These are phyloP conservation scores for Begonia peltatifolia DNA, from an alignment of 306 rosid genomes.

Conservation along the genomic window DNA sequence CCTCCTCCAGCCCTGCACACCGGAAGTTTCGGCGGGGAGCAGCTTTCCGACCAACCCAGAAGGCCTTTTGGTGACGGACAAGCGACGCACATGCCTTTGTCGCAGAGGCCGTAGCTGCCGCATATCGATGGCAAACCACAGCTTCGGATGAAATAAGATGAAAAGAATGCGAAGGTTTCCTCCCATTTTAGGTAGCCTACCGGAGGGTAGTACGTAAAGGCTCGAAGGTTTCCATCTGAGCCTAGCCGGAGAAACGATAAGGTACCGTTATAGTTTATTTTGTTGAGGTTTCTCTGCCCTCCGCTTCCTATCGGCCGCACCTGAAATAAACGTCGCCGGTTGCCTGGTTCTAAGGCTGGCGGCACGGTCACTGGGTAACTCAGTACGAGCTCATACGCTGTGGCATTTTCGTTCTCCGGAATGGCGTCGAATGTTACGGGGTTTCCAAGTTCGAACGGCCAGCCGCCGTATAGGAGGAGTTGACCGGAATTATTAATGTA, in stretches of 20 bases:
- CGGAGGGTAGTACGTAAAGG: slow-evolving; percentile 13
- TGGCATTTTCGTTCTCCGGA: slow-evolving; percentile 3
- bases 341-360: background rate
- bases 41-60: slow-evolving; percentile 21
- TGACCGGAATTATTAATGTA: slow-evolving; percentile 11
- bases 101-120: slow-evolving; percentile 17
- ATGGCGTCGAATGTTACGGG: slow-evolving; percentile 7
- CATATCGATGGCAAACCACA: slow-evolving; percentile 24
- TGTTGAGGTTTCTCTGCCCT: slow-evolving; percentile 2
- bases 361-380: background rate
- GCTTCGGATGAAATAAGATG: slow-evolving; percentile 15
- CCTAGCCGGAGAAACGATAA: slow-evolving; percentile 17
- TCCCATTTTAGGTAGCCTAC: slow-evolving; percentile 12
- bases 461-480: slow-evolving; percentile 21
- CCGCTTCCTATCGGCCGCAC: slow-evolving; percentile 13
- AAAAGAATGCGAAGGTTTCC: slow-evolving; percentile 21
- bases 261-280: slow-evolving; percentile 16
- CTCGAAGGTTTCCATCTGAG: slow-evolving; percentile 18
- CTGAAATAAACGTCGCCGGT: slow-evolving; percentile 9
- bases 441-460: slow-evolving; percentile 4
- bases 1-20: slow-evolving; percentile 1
- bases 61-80: slow-evolving; percentile 22
- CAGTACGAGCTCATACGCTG: slow-evolving; percentile 17
- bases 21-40: slow-evolving; percentile 18
- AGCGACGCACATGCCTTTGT: slow-evolving; percentile 17